Evolutionary conservation across 345 rosid genomes (phyloP).

Genomic region (Bretschneidera sinensis): DNA sequence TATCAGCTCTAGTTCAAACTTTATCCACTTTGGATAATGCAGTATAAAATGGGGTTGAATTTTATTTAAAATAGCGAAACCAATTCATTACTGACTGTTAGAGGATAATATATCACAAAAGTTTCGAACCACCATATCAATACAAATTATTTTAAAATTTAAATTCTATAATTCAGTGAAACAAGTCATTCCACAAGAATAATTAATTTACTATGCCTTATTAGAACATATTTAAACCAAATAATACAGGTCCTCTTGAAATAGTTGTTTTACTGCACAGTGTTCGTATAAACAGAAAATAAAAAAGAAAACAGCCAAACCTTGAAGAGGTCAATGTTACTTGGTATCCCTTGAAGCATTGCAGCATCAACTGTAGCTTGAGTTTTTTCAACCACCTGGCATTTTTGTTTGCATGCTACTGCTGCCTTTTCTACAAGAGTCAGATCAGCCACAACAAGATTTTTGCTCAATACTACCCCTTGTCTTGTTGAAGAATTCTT

Average conservation of each 20-base stretch:
- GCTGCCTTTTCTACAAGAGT: constrained; percentile 78
- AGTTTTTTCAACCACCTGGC: constrained; percentile 67
- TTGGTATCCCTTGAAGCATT: constrained; percentile 81
- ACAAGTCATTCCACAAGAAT: too few relatives aligned
- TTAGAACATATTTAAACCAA: background rate
- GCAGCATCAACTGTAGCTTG: constrained; percentile 99
- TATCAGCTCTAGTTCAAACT: too few relatives aligned
- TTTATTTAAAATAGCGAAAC: too few relatives aligned
- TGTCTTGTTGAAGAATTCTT: constrained; percentile 46
- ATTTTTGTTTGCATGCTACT: constrained; percentile 55
- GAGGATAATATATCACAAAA: too few relatives aligned
- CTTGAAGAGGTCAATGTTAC: constrained; percentile 95
- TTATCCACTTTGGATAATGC: too few relatives aligned
- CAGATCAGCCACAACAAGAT: constrained; percentile 72
- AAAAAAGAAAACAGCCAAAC: constrained; percentile 24
- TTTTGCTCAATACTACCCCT: constrained; percentile 72
- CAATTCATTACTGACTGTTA: too few relatives aligned
- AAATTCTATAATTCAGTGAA: too few relatives aligned
- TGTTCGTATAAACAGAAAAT: constrained; percentile 6
- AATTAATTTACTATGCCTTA: too few relatives aligned
- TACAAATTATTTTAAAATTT: too few relatives aligned
- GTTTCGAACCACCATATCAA: too few relatives aligned
- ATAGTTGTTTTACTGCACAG: background rate
- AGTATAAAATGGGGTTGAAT: too few relatives aligned
- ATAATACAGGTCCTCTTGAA: background rate